phyloP scores from a whole-genome alignment of 352 stramenopile species.

The Phytopythium montanum region DNA sequence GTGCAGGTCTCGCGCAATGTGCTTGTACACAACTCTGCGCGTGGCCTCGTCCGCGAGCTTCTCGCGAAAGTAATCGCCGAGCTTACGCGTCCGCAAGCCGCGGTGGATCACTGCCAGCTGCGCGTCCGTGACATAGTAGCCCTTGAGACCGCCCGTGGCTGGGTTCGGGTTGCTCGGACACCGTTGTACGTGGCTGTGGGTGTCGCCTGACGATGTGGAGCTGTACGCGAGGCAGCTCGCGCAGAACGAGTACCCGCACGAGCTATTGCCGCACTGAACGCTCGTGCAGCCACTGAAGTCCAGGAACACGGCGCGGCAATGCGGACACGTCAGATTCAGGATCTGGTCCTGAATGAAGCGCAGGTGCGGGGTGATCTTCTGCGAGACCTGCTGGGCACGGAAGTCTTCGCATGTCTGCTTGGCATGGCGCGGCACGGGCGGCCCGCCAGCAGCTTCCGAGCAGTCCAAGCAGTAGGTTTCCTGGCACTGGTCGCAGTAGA shows the following conservation, averaged over 20 bases:
- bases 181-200: slow-evolving; percentile 14
- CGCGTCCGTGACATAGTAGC: background rate
- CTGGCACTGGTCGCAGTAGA: slow-evolving; percentile 20
- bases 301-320: slow-evolving; percentile 18
- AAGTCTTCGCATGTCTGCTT: slow-evolving; percentile 14
- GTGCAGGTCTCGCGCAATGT: background rate
- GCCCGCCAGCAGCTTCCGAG: slow-evolving; percentile 4
- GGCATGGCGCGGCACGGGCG: background rate
- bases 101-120: background rate
- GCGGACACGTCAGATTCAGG: slow-evolving; percentile 20
- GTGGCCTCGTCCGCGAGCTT: background rate
- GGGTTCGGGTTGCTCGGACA: slow-evolving; percentile 14
- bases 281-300: slow-evolving; percentile 24
- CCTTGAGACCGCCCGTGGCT: background rate
- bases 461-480: slow-evolving; percentile 16
- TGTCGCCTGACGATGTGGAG: slow-evolving; percentile 14
- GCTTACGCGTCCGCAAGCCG: background rate
- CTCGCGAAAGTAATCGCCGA: background rate
- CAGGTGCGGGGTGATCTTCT: slow-evolving; percentile 9
- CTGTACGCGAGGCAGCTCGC: slow-evolving; percentile 20
- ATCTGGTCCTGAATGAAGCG: slow-evolving; percentile 19
- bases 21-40: background rate
- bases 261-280: slow-evolving; percentile 20
- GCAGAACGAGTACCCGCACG: slow-evolving; percentile 18
- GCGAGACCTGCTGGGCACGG: background rate